phyloP scores from a whole-genome alignment of 2,329 filamentous ascomycete genomes.

The Cladosporium sp. region DNA sequence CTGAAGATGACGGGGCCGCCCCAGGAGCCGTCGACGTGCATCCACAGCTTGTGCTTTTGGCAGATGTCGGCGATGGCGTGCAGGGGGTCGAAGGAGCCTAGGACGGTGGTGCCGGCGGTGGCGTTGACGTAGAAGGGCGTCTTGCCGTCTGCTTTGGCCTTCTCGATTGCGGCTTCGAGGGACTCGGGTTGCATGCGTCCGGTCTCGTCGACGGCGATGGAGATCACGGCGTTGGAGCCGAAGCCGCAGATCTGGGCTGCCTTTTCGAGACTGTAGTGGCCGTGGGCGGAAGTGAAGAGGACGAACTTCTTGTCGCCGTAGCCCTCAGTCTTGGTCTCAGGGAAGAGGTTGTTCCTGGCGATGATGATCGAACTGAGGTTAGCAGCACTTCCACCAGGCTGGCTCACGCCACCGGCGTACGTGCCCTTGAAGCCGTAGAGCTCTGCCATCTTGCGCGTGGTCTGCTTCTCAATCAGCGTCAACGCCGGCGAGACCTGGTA shows the following conservation, averaged over 20 bases:
- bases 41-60: slow-evolving; percentile 72
- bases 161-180: slow-evolving; percentile 62
- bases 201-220: slow-evolving; percentile 69
- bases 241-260: slow-evolving; percentile 89
- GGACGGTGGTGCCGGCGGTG: slow-evolving; percentile 90
- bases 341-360: slow-evolving; percentile 82
- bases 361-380: slow-evolving; percentile 85
- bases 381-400: slow-evolving; percentile 78
- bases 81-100: slow-evolving; percentile 86
- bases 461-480: slow-evolving; percentile 83
- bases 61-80: slow-evolving; percentile 68
- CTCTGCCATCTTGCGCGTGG: slow-evolving; percentile 68
- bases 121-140: slow-evolving; percentile 95
- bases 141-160: slow-evolving; percentile 65
- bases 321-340: slow-evolving; percentile 71
- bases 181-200: slow-evolving; percentile 71
- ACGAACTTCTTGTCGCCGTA: slow-evolving; percentile 68
- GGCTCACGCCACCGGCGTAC: slow-evolving; percentile 68
- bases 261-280: slow-evolving; percentile 94
- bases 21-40: slow-evolving; percentile 93
- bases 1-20: slow-evolving; percentile 83
- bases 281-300: slow-evolving; percentile 84
- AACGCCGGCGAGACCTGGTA: slow-evolving; percentile 91
- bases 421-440: slow-evolving; percentile 75
- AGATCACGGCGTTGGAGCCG: slow-evolving; percentile 70